These are phyloP conservation scores for Solanum neorickii DNA, from an alignment of 257 asterid genomes.

Conservation along the genomic window DNA sequence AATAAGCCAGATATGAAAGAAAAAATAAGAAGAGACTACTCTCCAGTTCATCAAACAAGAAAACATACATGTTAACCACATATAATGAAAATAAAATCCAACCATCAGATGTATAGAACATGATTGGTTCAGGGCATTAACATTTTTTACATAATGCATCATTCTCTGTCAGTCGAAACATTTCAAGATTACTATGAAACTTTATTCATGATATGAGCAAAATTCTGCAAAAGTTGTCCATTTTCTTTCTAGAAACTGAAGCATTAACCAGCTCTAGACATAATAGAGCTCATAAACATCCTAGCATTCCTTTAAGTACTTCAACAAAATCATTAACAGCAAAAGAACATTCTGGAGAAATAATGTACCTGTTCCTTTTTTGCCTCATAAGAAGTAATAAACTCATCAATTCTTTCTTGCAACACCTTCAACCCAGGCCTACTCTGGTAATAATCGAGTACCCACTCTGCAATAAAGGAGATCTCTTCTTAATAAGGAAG, in stretches of 20 bases:
- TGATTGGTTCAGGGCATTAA: not conserved
- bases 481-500: not conserved
- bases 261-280: not conserved
- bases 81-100: not conserved
- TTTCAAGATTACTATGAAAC: not conserved
- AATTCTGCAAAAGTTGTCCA: not conserved
- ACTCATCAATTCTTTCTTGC: slow-evolving; percentile 82
- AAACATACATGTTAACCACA: not conserved
- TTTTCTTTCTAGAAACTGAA: not conserved
- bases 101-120: not conserved
- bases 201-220: not conserved
- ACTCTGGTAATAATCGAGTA: slow-evolving; percentile 49
- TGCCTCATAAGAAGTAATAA: slow-evolving; percentile 62
- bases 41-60: not conserved
- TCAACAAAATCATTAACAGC: not conserved
- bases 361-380: slow-evolving; percentile 55
- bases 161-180: not conserved
- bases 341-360: not conserved
- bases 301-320: not conserved
- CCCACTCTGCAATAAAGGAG: slow-evolving; percentile 53
- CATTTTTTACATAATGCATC: not conserved
- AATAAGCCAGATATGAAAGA: not conserved
- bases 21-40: not conserved
- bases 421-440: slow-evolving; percentile 68
- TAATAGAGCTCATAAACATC: not conserved